Evolutionary conservation across 345 rosid species (phyloP), one percentile per base, ranked within the genome.

Genomic region (Angophora floribunda): DNA sequence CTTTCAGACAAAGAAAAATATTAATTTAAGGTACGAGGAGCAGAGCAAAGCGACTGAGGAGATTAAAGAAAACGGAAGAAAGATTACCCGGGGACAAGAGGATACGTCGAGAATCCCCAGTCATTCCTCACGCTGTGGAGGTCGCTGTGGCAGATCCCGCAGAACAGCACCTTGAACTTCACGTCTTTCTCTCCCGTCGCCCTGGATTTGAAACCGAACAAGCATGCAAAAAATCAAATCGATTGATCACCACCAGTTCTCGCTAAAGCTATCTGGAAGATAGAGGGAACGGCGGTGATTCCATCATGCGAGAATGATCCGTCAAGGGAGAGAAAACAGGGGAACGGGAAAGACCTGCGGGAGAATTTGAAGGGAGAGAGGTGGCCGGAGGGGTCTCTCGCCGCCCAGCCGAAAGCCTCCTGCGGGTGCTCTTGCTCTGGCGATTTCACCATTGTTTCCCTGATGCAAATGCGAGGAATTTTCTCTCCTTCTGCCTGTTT

Each of bases 141-240:
- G 86, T 96, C 98, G 26, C 92, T 84, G 89, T 96, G 97, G 88
- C 98, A 96, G 50, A 96, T 93, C 87, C 98, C 98, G 89, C 98
- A 96, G 55, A 91, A 93, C 59, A 94, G 15, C 70, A 95, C 94
- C 85, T 93, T 95, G 52, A 96, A 89, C 87, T 87, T 90, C 90
- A 96, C 95, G 75, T 96, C 98, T 9, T 90, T 89, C 3, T 93
- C 95, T 47, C 96, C 96, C 1, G 95, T 94, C 70, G 89, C 91
- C 88, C 97, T 96, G 4, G 92, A 52, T 52, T 87, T 21, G 22
- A 52, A 9, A 52, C 44, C 55, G 17, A 85, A 52, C 36, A 80
- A 53, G 50, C 51, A 78, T 30, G 19, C 57, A 4, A 80, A 28
- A 26, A 47, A 53, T 15, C 55, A 52, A 47, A 75, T 36, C 26